phyloP scores from a whole-genome alignment of 768 basidiomycete species.

The Naematelia encephala region DNA sequence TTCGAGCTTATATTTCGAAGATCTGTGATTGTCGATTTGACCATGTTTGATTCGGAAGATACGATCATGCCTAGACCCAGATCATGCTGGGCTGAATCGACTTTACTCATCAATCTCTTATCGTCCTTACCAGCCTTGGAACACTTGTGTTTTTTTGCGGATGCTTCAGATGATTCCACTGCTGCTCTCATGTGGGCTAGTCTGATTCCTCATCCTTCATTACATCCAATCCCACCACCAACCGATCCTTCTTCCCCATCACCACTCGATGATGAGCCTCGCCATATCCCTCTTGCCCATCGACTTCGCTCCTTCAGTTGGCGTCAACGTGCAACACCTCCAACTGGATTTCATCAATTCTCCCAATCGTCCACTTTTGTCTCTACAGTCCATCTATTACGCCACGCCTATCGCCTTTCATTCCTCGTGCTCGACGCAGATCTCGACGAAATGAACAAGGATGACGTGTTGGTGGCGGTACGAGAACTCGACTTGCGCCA shows the following conservation, averaged over 20 bases:
- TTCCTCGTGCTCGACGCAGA: constrained; percentile 47
- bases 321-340: constrained; percentile 44
- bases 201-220: constrained; percentile 36
- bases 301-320: constrained; percentile 44
- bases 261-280: constrained; percentile 7
- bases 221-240: constrained; percentile 27
- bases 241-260: constrained; percentile 20
- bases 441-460: constrained; percentile 35
- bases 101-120: constrained; percentile 33
- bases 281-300: constrained; percentile 19
- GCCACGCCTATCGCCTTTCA: constrained; percentile 36
- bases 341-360: constrained; percentile 31
- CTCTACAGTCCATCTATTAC: constrained; percentile 37
- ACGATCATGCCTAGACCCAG: constrained; percentile 10
- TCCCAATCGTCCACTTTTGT: constrained; percentile 42
- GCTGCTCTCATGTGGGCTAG: constrained; percentile 36
- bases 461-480: constrained; percentile 29
- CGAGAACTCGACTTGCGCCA: constrained; percentile 29
- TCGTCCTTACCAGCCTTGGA: constrained; percentile 37
- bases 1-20: constrained; percentile 6
- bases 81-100: constrained; percentile 42
- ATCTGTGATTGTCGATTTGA: constrained; percentile 44
- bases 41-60: constrained; percentile 44
- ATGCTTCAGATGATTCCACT: constrained; percentile 46
- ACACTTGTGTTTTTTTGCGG: constrained; percentile 48